Percentiles rank a stretch among this genome's conserved stretches.
phyloP scores from a whole-genome alignment of 805 yeast species.

The Scheffersomyces spartinae region DNA sequence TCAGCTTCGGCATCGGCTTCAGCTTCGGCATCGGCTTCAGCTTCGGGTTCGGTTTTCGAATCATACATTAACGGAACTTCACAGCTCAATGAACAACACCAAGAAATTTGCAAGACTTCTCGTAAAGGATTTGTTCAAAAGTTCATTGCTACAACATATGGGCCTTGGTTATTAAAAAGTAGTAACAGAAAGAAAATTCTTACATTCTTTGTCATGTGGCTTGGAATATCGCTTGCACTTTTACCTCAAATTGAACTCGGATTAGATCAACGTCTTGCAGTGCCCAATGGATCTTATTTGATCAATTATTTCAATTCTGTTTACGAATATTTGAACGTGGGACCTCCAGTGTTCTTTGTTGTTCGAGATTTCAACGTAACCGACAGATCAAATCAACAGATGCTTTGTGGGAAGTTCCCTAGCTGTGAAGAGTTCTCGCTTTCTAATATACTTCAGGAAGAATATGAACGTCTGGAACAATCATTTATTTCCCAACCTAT shows the following conservation, averaged over 20 bases:
- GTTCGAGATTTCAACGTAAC: constrained; percentile 61
- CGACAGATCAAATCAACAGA: constrained; percentile 47
- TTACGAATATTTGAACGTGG: constrained; percentile 63
- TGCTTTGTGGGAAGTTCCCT: constrained; percentile 79
- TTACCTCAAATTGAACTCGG: constrained; percentile 68
- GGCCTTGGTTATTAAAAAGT: constrained; percentile 45
- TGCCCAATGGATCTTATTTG: constrained; percentile 75
- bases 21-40: too few species aligned
- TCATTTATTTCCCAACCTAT: constrained; percentile 74
- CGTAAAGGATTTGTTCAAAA: too few species aligned
- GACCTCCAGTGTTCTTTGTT: constrained; percentile 88
- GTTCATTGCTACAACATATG: constrained; percentile 37
- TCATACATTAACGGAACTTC: too few species aligned
- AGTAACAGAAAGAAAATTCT: constrained; percentile 37
- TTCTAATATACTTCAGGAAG: constrained; percentile 76
- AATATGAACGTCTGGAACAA: constrained; percentile 49
- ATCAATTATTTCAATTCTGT: constrained; percentile 72
- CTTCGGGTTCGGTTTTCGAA: too few species aligned
- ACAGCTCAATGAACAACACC: too few species aligned
- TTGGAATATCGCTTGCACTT: constrained; percentile 56
- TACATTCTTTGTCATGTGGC: constrained; percentile 45
- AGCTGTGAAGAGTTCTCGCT: constrained; percentile 72
- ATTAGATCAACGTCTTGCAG: constrained; percentile 79
- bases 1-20: too few species aligned
- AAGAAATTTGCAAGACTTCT: too few species aligned